Percentiles rank a stretch among this genome's conserved stretches.
phyloP scores from a whole-genome alignment of 345 rosid genomes.

The Lenwebbia sp. region DNA sequence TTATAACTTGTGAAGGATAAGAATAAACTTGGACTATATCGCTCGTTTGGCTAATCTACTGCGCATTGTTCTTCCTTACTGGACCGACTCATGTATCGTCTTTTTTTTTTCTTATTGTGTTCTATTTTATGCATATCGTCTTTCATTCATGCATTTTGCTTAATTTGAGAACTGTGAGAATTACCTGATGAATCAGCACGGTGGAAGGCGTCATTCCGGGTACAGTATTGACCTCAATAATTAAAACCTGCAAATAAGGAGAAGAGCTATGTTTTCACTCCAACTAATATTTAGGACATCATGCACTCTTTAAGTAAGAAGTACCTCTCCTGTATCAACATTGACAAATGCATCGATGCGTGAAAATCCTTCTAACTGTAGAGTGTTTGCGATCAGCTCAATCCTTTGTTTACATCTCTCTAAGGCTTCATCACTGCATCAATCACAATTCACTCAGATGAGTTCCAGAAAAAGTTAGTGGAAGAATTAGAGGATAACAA shows the following conservation, averaged over 20 bases:
- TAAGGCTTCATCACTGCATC: constrained; percentile 50
- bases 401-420: constrained; percentile 59
- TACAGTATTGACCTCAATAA: constrained; percentile 89
- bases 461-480: not conserved
- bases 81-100: not conserved
- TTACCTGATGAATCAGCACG: constrained; percentile 88
- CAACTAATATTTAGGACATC: not conserved
- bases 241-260: constrained; percentile 41
- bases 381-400: constrained; percentile 67
- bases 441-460: not conserved
- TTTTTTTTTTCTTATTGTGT: not conserved
- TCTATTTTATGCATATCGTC: not conserved
- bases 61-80: not conserved
- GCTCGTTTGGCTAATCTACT: not conserved
- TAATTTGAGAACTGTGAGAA: not conserved
- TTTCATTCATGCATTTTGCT: not conserved
- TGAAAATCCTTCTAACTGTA: constrained; percentile 78
- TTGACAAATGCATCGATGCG: constrained; percentile 87
- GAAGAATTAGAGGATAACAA: not conserved
- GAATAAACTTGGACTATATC: not conserved
- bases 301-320: not conserved
- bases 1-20: not conserved
- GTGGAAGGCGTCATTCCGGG: constrained; percentile 99
- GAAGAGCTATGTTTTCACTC: not conserved
- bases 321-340: constrained; percentile 88